Percentiles rank a stretch among this genome's conserved stretches.
Evolutionary conservation across 768 basidiomycete species (phyloP).

Genomic region (Rhodosporidiobolus odoratus): DNA sequence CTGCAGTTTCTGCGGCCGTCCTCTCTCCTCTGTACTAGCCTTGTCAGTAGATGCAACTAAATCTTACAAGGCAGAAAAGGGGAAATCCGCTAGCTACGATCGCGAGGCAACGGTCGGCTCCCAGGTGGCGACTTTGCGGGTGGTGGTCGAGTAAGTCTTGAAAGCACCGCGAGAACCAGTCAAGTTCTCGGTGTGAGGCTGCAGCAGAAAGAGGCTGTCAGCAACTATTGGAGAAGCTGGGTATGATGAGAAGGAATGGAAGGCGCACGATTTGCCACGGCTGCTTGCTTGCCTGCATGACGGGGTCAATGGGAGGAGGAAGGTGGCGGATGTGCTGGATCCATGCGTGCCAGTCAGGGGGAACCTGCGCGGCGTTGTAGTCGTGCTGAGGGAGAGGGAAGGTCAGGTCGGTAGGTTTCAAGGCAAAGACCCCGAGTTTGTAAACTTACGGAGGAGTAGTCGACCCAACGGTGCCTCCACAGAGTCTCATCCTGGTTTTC

Average conservation of each 20-base stretch:
- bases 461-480: conserved; percentile 97
- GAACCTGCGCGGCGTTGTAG: conserved; percentile 85
- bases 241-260: background rate
- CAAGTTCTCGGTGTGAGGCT: conserved; percentile 82
- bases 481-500: conserved; percentile 58
- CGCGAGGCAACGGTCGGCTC: conserved; percentile 58
- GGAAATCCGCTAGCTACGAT: background rate
- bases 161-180: conserved; percentile 90
- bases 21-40: background rate
- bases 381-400: conserved; percentile 50
- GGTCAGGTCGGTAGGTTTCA: background rate
- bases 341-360: conserved; percentile 97
- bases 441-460: conserved; percentile 69
- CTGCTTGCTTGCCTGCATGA: conserved; percentile 64
- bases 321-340: conserved; percentile 79
- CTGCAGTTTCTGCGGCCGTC: too few species aligned
- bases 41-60: background rate
- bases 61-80: conserved; percentile 9
- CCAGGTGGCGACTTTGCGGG: conserved; percentile 78
- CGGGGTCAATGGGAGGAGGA: conserved; percentile 67
- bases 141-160: conserved; percentile 78
- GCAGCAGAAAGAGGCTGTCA: background rate
- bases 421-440: background rate
- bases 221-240: background rate
- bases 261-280: conserved; percentile 75